Conservation (phyloP, 2,329 filamentous ascomycete species). For the Lizonia empirigonia region DNA sequence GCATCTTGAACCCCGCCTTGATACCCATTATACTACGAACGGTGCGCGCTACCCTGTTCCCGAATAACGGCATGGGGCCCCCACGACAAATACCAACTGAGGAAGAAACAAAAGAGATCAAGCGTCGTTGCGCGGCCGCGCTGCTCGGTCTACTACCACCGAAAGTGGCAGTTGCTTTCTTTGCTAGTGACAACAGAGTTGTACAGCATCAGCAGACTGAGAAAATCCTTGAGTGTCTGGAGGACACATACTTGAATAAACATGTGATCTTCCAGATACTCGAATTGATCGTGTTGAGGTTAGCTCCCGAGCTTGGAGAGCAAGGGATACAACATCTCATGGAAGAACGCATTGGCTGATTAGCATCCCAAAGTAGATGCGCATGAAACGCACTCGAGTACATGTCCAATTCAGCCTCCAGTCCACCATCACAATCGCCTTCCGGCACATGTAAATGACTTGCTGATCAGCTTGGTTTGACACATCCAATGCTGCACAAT, state of each 20-base stretch:
- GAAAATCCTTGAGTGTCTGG: slow-evolving; percentile 72
- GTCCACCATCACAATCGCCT: too few species aligned
- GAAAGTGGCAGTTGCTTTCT: slow-evolving; percentile 45
- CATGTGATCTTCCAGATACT: slow-evolving; percentile 83
- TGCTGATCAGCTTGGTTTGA: too few species aligned
- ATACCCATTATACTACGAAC: slow-evolving; percentile 63
- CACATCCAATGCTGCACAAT: too few species aligned
- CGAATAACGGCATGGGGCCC: slow-evolving; percentile 76
- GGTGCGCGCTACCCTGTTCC: slow-evolving; percentile 80
- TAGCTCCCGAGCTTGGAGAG: slow-evolving; percentile 83
- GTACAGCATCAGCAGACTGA: slow-evolving; percentile 65
- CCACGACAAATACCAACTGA: slow-evolving; percentile 64
- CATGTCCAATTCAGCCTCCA: background rate
- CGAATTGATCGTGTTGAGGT: slow-evolving; percentile 78
- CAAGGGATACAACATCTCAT: slow-evolving; percentile 73
- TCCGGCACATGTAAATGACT: background rate
- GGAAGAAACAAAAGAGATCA: slow-evolving; percentile 66
- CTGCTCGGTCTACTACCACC: slow-evolving; percentile 56
- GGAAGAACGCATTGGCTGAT: slow-evolving; percentile 67
- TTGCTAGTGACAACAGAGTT: slow-evolving; percentile 49
- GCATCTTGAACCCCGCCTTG: slow-evolving; percentile 51
- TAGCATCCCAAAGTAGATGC: background rate
- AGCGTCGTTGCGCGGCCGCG: slow-evolving; percentile 69
- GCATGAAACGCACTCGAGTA: background rate
- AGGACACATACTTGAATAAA: slow-evolving; percentile 88